Evolutionary conservation across 495 filamentous ascomycete genomes (phyloP).

Genomic region (Staphylotrichum tortipilum): DNA sequence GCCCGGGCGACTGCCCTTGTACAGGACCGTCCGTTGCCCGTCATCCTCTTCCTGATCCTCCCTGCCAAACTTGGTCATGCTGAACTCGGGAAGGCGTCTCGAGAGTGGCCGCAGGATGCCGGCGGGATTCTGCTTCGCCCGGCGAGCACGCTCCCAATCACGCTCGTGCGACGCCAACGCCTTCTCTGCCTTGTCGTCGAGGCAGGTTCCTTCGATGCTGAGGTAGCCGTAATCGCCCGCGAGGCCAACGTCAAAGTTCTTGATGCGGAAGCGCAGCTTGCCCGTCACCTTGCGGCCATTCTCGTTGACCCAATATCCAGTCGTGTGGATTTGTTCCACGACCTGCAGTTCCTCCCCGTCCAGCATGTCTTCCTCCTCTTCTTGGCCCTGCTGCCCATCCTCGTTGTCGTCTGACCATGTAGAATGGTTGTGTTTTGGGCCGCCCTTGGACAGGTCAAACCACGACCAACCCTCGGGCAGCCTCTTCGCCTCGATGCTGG

Average conservation of each 20-base stretch:
- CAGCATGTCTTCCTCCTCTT: slow-evolving; percentile 19
- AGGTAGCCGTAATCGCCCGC: slow-evolving; percentile 42
- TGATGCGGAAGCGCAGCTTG: slow-evolving; percentile 42
- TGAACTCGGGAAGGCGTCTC: slow-evolving; percentile 36
- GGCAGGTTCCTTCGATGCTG: slow-evolving; percentile 40
- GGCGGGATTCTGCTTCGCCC: slow-evolving; percentile 22
- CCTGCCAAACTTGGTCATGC: slow-evolving; percentile 40
- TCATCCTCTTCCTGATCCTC: slow-evolving; percentile 34
- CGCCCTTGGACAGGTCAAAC: slow-evolving; percentile 29
- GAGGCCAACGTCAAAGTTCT: slow-evolving; percentile 41
- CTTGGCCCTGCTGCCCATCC: slow-evolving; percentile 9
- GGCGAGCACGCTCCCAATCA: slow-evolving; percentile 26
- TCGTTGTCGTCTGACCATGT: slow-evolving; percentile 9
- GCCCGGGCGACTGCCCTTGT: slow-evolving; percentile 26
- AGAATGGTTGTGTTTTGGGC: neutral
- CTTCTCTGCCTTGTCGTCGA: slow-evolving; percentile 35
- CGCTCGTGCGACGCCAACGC: slow-evolving; percentile 29
- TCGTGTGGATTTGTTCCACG: slow-evolving; percentile 38
- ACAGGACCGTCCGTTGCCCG: slow-evolving; percentile 19
- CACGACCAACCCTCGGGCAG: slow-evolving; percentile 40
- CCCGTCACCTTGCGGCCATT: slow-evolving; percentile 27
- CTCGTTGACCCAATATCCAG: slow-evolving; percentile 41
- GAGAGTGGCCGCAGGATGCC: slow-evolving; percentile 27
- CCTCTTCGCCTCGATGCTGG: slow-evolving; percentile 39
- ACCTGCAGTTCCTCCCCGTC: slow-evolving; percentile 26